Evolutionary conservation across 768 basidiomycete genomes (phyloP).

Genomic region (Boletus eberwhitei): DNA sequence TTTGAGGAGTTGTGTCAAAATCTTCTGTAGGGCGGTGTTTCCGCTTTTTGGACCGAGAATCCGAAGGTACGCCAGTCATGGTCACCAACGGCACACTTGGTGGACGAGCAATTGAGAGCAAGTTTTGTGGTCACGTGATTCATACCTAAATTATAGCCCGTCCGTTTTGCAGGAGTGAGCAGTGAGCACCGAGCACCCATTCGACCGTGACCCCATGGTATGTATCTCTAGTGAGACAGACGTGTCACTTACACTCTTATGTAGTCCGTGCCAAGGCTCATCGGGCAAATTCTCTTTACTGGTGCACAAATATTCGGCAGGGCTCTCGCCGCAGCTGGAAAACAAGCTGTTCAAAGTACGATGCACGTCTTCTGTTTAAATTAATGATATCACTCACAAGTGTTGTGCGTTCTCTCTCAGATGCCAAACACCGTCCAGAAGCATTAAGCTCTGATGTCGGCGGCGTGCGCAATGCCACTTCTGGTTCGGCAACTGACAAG

Average conservation of each 20-base stretch:
- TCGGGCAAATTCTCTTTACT: constrained; percentile 76
- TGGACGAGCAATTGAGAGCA: not conserved
- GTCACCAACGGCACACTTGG: not conserved
- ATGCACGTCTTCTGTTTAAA: constrained; percentile 7
- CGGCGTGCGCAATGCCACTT: constrained; percentile 71
- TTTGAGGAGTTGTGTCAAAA: constrained; percentile 13
- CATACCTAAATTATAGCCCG: no score
- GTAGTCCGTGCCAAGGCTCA: constrained; percentile 74
- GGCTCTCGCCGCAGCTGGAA: constrained; percentile 85
- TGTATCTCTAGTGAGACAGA: not conserved
- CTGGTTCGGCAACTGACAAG: constrained; percentile 74
- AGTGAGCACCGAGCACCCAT: not conserved
- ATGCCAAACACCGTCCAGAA: constrained; percentile 80
- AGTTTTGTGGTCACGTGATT: constrained; percentile 24
- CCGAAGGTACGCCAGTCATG: constrained; percentile 11
- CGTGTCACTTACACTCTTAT: not conserved
- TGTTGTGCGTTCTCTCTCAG: constrained; percentile 37
- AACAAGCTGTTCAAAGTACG: constrained; percentile 92
- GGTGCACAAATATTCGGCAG: constrained; percentile 85
- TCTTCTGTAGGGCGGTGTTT: constrained; percentile 37
- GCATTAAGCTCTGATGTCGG: constrained; percentile 65
- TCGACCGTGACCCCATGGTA: constrained; percentile 22
- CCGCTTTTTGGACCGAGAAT: constrained; percentile 45
- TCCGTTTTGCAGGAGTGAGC: not conserved
- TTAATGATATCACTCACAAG: not conserved